Evolutionary conservation across 108 stramenopile genomes (phyloP), one percentile per base, ranked within the genome.

Genomic region (Nitzschia sp.): DNA sequence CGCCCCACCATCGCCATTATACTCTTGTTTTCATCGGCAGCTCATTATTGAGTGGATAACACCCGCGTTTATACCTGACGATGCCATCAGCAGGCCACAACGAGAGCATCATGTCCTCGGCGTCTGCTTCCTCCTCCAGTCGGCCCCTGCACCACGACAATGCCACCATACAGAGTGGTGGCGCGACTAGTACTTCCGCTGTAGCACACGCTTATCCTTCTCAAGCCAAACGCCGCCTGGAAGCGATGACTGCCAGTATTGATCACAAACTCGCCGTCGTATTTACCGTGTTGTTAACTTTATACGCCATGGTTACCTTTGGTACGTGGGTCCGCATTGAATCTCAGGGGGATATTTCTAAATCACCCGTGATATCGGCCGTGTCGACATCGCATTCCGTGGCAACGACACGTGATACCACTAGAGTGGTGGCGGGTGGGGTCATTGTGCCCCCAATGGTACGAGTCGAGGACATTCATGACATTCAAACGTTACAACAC

Each of bases 201-300:
- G n/a, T n/a, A n/a, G n/a, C n/a, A n/a, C n/a, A n/a, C n/a, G n/a
- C n/a, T n/a, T 13, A 8, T 8, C 48, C 68, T 26, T 76, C 75
- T 18, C 46, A 76, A 34, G 75, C 75, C 53, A 69, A 70, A 24
- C 75, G 68, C 28, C 60, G 75, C 29, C 34, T 76, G 68, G 75
- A 76, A 25, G 60, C 59, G 31, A 64, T 70, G 62, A 26, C 62
- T 23, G 26, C 46, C 11, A 27, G 32, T 13, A 24, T 74, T 3
- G 75, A 76, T 28, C 26, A 49, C 33, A 59, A 54, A 54, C 23
- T 75, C 38, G 74, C 74, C 2, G 59, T 18, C 0, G 59, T 31
- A 11, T 75, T 75, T 33, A 29, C 59, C 13, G 31, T 45, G 23
- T 19, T 75, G 17, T 30, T 68, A 1, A 6, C 56, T 11, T 25